Base-by-base conservation (phyloP, 2,329 filamentous ascomycete genomes). In the Pestalotiopsis sp. region DNA sequence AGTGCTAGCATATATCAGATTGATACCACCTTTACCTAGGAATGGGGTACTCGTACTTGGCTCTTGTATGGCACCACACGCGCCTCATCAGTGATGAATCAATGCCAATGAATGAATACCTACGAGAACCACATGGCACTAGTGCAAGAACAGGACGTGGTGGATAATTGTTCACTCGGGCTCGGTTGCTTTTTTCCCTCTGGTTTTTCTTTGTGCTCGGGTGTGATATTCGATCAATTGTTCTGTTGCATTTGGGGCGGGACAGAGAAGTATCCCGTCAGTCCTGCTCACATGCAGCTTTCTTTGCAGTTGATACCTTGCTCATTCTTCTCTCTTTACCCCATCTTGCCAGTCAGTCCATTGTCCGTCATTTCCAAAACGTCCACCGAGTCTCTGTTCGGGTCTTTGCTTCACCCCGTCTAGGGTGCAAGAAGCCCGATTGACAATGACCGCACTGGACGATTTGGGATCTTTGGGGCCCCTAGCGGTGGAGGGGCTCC, bases 381-480 rank as follows among this genome's bases (percentile, higher is more conserved):
- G 57, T 27, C 57, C 23, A 36, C 57, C 57, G 23, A 36, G 12
- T 27, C 25, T 59, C 25, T 59, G 11, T n/a, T 52, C 45, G 20
- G 45, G 45, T 52, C 57, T 36, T 23, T 59, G 57, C 57, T 27
- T 59, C 27, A 36, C 57, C 23, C 57, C 25, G 20, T 27, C 57
- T 59, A 36, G 57, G 23, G 27, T 27, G 57, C 57, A 27, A 36
- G 25, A 36, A 27, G 57, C 25, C 23, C 36, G 27, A 41, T 12
- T 36, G 59, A 59, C 57, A 62, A 62, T 62, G 41, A 39, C 62
- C 62, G 38, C 38, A 39, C 38, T 39, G 62, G 62, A 64, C 62
- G 41, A 52, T 17, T 45, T 52, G 62, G 41, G 38, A 52, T 41
- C 36, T 36, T 39, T 64, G 27, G 57, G 57, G 23, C 59, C 59